Conservation (phyloP, 2,329 filamentous ascomycete genomes). For the Colletotrichum trifolii region DNA sequence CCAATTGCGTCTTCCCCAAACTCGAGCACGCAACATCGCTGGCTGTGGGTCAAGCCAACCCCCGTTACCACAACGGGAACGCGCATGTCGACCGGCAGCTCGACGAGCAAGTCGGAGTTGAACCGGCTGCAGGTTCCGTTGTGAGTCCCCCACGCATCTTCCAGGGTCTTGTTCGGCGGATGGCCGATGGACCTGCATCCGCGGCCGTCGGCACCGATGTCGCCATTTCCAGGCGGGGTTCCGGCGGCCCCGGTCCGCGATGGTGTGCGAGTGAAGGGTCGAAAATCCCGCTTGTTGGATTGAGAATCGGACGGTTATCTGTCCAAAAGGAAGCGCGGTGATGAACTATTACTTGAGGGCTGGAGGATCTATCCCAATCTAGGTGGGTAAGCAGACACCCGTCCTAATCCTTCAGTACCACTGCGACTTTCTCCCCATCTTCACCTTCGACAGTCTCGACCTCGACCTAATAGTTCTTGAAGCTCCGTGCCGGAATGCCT, state of each 20-base stretch:
- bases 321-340: too few relatives aligned
- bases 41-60: conserved; percentile 13
- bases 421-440: conserved; percentile 15
- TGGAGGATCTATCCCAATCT: too few relatives aligned
- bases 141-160: too few relatives aligned
- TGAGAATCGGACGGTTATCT: neutral
- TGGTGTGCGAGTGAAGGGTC: neutral
- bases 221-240: conserved; percentile 4
- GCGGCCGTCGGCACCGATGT: conserved; percentile 1
- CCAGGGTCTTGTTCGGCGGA: neutral
- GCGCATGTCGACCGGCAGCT: neutral
- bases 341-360: too few relatives aligned
- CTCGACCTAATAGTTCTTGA: conserved; percentile 8
- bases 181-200: neutral
- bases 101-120: neutral
- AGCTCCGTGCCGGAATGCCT: conserved; percentile 1
- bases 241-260: neutral
- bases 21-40: conserved; percentile 26
- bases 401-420: conserved; percentile 7
- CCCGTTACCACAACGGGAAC: conserved; percentile 4
- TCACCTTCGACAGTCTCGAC: conserved; percentile 8
- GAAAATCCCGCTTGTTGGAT: neutral
- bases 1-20: conserved; percentile 28
- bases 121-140: neutral
- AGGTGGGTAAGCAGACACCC: neutral